Base-by-base conservation (phyloP, 2,329 filamentous ascomycete genomes). In the Madurella mycetomatis region DNA sequence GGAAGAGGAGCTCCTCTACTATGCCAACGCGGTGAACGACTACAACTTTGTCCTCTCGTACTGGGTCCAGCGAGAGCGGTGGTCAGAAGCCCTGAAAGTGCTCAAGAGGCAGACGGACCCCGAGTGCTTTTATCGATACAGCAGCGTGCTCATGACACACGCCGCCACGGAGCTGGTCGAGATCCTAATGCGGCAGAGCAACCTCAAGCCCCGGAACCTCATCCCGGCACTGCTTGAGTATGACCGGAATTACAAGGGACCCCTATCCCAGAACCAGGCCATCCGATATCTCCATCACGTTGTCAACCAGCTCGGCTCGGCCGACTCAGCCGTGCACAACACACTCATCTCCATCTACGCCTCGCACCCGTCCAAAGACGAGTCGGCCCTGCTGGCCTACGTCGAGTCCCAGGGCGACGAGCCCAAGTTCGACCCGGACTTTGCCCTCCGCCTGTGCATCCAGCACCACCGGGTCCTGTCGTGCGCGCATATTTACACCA, bases 261-360 rank as follows among this genome's bases (percentile, higher is more conserved):
- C 87, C 0, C 73, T 92, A 30, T 70, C 74, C 7, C 84, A 90
- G 68, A 97, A 97, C 64, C 94, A 99, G 74, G 94, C 94, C 1
- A 80, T 97, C 40, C 84, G 94, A 41, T 99, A 99, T 68, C 84
- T 99, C 17, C 89, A 92, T 61, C 96, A 92, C 69, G 90, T 91
- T 55, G 92, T 99, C 65, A 92, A 95, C 73, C 83, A 92, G 73
- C 80, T 92, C 65, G 80, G 87, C 68, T 87, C 91, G 50, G 80
- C 86, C 55, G 81, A 92, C 65, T 85, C 94, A 2, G 92, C 94
- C 1, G 87, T 99, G 11, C 94, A 99, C 75, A 99, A 99, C 69
- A 97, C 94, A 0, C 82, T 99, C 5, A 90, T 99, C 47, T 96
- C 92, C 9, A 92, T 99, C 49, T 95, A 96, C 68, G 94, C 94